Conservation (phyloP, 805 yeast genomes). For the Pichia kluyveri region DNA sequence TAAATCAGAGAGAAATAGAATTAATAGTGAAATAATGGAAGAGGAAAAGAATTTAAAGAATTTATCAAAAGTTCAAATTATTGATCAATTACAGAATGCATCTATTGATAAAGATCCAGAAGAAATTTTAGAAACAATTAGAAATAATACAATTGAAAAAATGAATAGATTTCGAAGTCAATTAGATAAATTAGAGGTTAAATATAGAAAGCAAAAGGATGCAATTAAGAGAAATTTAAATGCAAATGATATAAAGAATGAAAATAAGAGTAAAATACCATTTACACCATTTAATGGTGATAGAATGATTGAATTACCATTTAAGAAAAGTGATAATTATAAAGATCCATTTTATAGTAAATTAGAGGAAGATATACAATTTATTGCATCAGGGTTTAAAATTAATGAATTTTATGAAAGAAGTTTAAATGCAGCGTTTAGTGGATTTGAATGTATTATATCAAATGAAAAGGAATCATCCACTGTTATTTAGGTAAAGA, state of each 20-base stretch:
- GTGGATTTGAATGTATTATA: slow-evolving; percentile 79
- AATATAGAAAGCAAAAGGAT: slow-evolving; percentile 21
- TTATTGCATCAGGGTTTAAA: slow-evolving; percentile 79
- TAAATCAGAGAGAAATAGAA: slow-evolving; percentile 56
- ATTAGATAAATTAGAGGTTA: slow-evolving; percentile 31
- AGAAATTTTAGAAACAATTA: slow-evolving; percentile 43
- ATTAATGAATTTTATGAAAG: slow-evolving; percentile 61
- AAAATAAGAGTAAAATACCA: slow-evolving; percentile 35
- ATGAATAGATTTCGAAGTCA: slow-evolving; percentile 57
- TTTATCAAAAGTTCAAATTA: slow-evolving; percentile 45
- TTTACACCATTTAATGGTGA: slow-evolving; percentile 96
- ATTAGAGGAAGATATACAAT: slow-evolving; percentile 45
- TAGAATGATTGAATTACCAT: slow-evolving; percentile 47
- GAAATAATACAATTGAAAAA: slow-evolving; percentile 48
- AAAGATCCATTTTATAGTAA: slow-evolving; percentile 50
- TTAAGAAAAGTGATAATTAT: slow-evolving; percentile 32
- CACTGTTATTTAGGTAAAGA: not conserved
- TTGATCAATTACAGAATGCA: slow-evolving; percentile 37
- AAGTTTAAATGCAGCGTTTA: slow-evolving; percentile 79
- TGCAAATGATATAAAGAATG: slow-evolving; percentile 15
- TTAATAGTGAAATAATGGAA: slow-evolving; percentile 47
- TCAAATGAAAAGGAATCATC: slow-evolving; percentile 39
- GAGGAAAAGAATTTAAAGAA: slow-evolving; percentile 37
- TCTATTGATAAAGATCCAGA: slow-evolving; percentile 28
- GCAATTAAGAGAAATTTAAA: slow-evolving; percentile 18